A percentile compares a stretch with the other conserved stretches of the same genome.
Evolutionary conservation across 2,329 filamentous ascomycete genomes (phyloP).

Genomic region (Pseudopyricularia javanii): DNA sequence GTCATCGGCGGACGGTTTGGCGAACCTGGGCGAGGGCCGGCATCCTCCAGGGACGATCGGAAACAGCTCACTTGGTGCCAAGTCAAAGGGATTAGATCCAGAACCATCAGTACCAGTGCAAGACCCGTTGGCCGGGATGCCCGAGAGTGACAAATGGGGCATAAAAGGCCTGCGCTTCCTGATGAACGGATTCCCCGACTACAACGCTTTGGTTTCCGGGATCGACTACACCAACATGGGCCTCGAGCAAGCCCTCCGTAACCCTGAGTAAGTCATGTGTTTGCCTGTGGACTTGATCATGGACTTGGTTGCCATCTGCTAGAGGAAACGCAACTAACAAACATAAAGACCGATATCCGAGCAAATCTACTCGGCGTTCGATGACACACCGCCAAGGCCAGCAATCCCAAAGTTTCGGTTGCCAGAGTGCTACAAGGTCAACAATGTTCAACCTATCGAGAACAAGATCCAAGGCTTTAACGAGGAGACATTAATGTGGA

Average conservation of each 20-base stretch:
- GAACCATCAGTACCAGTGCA: constrained; percentile 22
- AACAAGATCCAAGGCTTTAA: constrained; percentile 56
- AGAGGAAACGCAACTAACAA: background rate
- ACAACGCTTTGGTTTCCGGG: constrained; percentile 46
- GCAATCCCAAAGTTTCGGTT: constrained; percentile 43
- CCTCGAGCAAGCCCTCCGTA: constrained; percentile 38
- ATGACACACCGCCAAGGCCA: constrained; percentile 45
- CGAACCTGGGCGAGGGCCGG: constrained; percentile 20
- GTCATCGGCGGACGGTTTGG: constrained; percentile 19
- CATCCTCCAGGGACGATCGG: constrained; percentile 34
- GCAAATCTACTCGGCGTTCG: constrained; percentile 49
- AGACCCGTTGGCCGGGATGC: constrained; percentile 49
- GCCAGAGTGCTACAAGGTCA: constrained; percentile 56
- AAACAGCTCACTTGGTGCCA: constrained; percentile 24
- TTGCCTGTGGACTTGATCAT: background rate
- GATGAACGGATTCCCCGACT: constrained; percentile 53
- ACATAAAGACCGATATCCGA: constrained; percentile 38
- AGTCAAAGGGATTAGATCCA: constrained; percentile 29
- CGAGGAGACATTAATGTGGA: constrained; percentile 57
- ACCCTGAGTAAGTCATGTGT: constrained; percentile 33
- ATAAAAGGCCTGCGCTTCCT: constrained; percentile 50
- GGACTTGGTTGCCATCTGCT: constrained; percentile 25
- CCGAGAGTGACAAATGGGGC: constrained; percentile 51
- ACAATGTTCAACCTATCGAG: constrained; percentile 52
- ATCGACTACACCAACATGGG: constrained; percentile 45